Percentiles rank a stretch among this genome's conserved stretches.
Evolutionary conservation across 2,329 filamentous ascomycete genomes (phyloP).

Genomic region (Aspergillus cejpii): DNA sequence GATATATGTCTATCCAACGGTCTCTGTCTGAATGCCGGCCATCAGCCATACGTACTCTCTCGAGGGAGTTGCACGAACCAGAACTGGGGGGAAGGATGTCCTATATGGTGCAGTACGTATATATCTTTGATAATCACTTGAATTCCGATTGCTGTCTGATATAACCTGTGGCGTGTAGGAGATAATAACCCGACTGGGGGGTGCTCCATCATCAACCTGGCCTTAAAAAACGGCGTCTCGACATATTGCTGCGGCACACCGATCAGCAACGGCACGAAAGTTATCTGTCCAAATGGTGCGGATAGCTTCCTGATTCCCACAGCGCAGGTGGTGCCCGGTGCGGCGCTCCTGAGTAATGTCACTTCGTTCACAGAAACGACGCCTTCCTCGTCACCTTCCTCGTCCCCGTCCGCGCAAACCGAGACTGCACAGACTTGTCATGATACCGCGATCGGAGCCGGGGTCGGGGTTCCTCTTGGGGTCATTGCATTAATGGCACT

Average conservation of each 20-base stretch:
- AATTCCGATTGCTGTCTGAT: too few species aligned
- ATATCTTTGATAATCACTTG: too few species aligned
- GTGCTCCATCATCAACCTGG: conserved; percentile 19
- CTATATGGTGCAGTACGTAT: conserved; percentile 19
- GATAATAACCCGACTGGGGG: conserved; percentile 10
- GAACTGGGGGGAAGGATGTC: conserved; percentile 23
- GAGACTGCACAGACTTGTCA: neutral
- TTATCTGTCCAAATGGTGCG: conserved; percentile 17
- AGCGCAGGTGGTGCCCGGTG: conserved; percentile 17
- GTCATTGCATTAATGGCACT: neutral
- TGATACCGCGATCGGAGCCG: neutral
- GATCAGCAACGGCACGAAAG: conserved; percentile 3
- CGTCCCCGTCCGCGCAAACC: too few species aligned
- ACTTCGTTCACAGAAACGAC: conserved; percentile 1
- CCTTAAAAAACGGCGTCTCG: conserved; percentile 7
- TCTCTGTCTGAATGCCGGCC: conserved; percentile 20
- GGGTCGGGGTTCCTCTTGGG: neutral
- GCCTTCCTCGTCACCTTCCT: neutral
- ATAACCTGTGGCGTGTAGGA: conserved; percentile 6
- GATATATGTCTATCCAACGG: conserved; percentile 21
- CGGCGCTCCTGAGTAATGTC: conserved; percentile 18
- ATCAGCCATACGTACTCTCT: conserved; percentile 24
- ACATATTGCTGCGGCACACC: conserved; percentile 25
- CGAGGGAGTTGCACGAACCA: conserved; percentile 26
- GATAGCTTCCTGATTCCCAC: conserved; percentile 22